Base-by-base conservation (phyloP, 768 basidiomycete genomes). In the Collybia sp. region DNA sequence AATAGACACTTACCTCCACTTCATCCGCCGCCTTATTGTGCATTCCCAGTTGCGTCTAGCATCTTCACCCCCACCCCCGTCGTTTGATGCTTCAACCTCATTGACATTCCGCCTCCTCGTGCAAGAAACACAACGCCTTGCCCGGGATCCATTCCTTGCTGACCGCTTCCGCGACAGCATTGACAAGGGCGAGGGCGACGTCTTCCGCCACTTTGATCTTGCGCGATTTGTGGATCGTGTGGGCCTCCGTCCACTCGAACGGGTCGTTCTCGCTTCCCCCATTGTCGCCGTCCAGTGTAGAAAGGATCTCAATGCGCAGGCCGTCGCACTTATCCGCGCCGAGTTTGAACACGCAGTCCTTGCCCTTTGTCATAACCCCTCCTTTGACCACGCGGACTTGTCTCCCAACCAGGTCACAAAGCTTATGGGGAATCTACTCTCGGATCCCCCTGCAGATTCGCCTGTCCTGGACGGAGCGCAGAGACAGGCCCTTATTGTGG, bases 1-100 rank as follows among this genome's bases (percentile, higher is more conserved):
- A 48, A 78, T 93, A 58, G 94, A 96, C 68, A 96, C 93, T 47
- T 96, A 97, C 70, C 80, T 93, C 52, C 94, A 99, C 68, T 96
- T 96, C 73, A 90, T 99, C 55, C 90, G 94, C 51, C 87, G 95
- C 52, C 86, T 96, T 66, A 90, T 97, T 61, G 82, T 87, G 44
- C 88, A 92, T 55, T 90, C 91, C 17, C 85, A 88, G 67, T 71
- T 79, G 42, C 79, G 88, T 49, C 76, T 88, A 37, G 62, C 78
- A 17, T 73, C 82, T 17, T 67, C 77, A 30, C 70, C 76, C 44
- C 71, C 79, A n/a, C 75, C 81, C 18, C 70, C 85, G 42, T 69
- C 79, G 1, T 83, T 84, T 52, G 88, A 89, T 59, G 68, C 84
- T n/a, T 87, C 87, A 20, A 78, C 80, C 34, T 77, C 84, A 40